Evolutionary conservation across 2,329 filamentous ascomycete species (phyloP).

Genomic region (Penicillium sp.): DNA sequence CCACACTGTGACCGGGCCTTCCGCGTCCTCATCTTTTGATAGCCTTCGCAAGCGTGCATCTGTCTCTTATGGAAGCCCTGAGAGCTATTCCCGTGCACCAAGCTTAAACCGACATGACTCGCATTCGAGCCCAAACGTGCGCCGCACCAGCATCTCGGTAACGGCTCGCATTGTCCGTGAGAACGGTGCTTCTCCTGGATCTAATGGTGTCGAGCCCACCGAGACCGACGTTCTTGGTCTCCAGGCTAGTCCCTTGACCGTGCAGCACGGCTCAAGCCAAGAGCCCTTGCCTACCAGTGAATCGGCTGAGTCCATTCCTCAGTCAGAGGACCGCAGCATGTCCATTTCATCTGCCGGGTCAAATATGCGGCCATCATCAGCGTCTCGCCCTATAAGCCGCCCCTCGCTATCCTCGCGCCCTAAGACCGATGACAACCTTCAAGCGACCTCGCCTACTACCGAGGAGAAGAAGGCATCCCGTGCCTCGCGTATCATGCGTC

Average conservation of each 20-base stretch:
- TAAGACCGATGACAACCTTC: constrained; percentile 35
- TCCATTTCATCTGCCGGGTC: constrained; percentile 43
- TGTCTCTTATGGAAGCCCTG: constrained; percentile 29
- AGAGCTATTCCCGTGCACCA: constrained; percentile 31
- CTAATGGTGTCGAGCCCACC: constrained; percentile 25
- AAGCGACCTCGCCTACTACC: constrained; percentile 26
- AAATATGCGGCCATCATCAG: constrained; percentile 26
- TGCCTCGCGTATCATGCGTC: constrained; percentile 63
- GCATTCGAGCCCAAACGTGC: constrained; percentile 24
- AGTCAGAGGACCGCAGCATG: constrained; percentile 35
- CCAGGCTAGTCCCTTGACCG: constrained; percentile 57
- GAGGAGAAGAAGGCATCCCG: constrained; percentile 56
- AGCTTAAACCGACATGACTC: constrained; percentile 32
- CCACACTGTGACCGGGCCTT: constrained; percentile 46
- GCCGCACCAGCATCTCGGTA: constrained; percentile 70
- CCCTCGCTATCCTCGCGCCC: constrained; percentile 39
- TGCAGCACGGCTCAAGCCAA: constrained; percentile 62
- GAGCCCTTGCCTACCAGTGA: constrained; percentile 16
- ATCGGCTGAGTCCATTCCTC: constrained; percentile 20
- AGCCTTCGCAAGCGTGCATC: constrained; percentile 48
- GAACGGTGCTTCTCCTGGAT: constrained; percentile 46
- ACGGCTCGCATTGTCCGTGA: constrained; percentile 77
- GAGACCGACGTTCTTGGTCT: constrained; percentile 43
- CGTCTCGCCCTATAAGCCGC: constrained; percentile 41
- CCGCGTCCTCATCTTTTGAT: constrained; percentile 60